Conservation (phyloP, 1,284 basidiomycete species). For the Hortiboletus rubellus region DNA sequence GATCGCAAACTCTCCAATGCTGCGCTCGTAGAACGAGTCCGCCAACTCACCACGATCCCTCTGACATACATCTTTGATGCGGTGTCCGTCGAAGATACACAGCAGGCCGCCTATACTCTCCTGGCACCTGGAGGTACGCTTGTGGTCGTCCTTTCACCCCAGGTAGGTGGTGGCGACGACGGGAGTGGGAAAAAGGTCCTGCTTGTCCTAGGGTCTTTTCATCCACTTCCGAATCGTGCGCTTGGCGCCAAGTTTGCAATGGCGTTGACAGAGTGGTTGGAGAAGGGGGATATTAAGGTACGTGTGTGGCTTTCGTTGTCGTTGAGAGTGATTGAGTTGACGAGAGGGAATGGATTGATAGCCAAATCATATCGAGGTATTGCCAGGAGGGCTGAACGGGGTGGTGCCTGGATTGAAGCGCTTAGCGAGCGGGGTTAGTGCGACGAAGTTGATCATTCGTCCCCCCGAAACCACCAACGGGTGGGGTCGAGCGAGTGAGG, state of each 20-base stretch:
- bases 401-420: conserved; percentile 12
- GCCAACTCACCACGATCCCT: background rate
- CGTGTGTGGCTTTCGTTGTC: background rate
- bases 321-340: background rate
- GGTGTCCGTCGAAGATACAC: conserved; percentile 19
- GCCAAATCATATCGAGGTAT: conserved; percentile 19
- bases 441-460: conserved; percentile 18
- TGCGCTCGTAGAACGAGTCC: conserved; percentile 3
- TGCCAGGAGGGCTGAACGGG: conserved; percentile 12
- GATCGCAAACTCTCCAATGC: conserved; percentile 26
- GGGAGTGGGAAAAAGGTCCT: background rate
- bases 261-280: conserved; percentile 14
- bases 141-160: background rate
- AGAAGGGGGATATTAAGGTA: conserved; percentile 22
- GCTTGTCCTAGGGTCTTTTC: conserved; percentile 14
- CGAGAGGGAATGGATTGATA: background rate
- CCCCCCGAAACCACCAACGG: conserved; percentile 17
- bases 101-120: conserved; percentile 6
- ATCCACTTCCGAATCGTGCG: background rate
- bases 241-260: conserved; percentile 7
- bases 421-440: conserved; percentile 15
- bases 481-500: background rate
- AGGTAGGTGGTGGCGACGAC: background rate
- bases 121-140: conserved; percentile 15
- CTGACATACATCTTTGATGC: conserved; percentile 21